Base-by-base conservation (phyloP, 164 flowering plant species). In the Berberis thunbergii region DNA sequence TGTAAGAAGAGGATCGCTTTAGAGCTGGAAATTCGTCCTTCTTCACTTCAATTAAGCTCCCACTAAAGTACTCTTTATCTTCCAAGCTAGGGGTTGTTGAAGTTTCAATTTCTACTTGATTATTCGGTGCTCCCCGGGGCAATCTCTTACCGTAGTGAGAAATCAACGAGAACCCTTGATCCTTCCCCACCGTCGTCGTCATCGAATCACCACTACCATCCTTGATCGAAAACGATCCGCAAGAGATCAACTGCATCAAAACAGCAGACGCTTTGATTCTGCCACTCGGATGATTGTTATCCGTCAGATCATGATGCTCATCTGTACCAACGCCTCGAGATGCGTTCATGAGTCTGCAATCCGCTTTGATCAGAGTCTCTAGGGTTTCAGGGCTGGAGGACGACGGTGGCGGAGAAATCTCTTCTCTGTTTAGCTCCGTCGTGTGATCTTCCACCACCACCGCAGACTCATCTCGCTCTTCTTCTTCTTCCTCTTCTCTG, bases 61-160 rank as follows among this genome's bases (percentile, higher is more conserved):
- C 98, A 59, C 98, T 94, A 65, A 91, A 94, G 62, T 88, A 91
- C 74, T 90, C 96, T 58, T 88, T 87, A 63, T 84, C 95, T 71
- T 86, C 98, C 74, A 83, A 70, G 43, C 65, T 69, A 26, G 70
- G 59, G 58, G 57, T 67, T 62, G 60, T 66, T 60, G 66, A 60
- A 6, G 38, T 41, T 54, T 64, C 74, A 49, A 49, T 67, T 11
- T 49, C 73, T 58, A 4, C 67, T 45, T 64, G 73, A 63, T 75
- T 73, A 65, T 75, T 67, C 72, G 59, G 66, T 61, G 69, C 75
- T 61, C 80, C 79, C 40, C 85, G 84, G 61, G 88, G 85, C 70
- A 84, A 1, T 61, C 85, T 78, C 5, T 67, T 63, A 63, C 77
- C 79, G 71, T 76, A 75, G 1, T 78, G 87, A 6, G 87, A 82